Conservation (phyloP, 1,284 basidiomycete species). For the Xerocomus minutiporus region DNA sequence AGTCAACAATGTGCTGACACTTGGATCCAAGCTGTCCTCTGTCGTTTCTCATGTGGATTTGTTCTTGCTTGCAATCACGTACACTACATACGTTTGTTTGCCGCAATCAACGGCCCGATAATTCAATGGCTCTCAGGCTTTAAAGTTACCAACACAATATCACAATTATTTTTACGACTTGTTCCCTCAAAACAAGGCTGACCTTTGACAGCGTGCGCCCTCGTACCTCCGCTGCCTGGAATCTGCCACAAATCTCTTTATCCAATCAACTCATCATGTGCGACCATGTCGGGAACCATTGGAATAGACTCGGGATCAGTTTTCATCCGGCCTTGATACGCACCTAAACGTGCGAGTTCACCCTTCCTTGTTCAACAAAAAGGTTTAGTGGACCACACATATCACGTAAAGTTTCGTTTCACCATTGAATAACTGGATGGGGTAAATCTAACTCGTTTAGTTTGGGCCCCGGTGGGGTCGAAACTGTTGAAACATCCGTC, state of each 20-base stretch:
- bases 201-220: constrained; percentile 20
- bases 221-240: constrained; percentile 19
- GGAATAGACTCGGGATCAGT: constrained; percentile 7
- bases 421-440: constrained; percentile 5
- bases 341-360: constrained; percentile 3
- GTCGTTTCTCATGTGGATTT: constrained; percentile 24
- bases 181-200: constrained; percentile 8
- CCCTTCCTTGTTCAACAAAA: neutral
- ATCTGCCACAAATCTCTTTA: constrained; percentile 10
- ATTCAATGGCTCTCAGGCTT: constrained; percentile 23
- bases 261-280: constrained; percentile 6
- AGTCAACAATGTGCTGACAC: constrained; percentile 10
- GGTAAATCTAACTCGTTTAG: constrained; percentile 5
- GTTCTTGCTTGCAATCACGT: constrained; percentile 26
- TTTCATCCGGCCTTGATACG: constrained; percentile 7
- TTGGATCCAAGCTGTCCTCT: neutral
- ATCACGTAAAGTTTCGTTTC: constrained; percentile 16
- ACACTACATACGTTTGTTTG: constrained; percentile 14
- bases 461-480: neutral
- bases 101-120: constrained; percentile 11
- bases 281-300: constrained; percentile 10
- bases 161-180: constrained; percentile 11
- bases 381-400: constrained; percentile 2
- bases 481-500: neutral
- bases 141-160: constrained; percentile 15